phyloP scores from a whole-genome alignment of 495 filamentous ascomycete genomes.

The Penicillium daleae region DNA sequence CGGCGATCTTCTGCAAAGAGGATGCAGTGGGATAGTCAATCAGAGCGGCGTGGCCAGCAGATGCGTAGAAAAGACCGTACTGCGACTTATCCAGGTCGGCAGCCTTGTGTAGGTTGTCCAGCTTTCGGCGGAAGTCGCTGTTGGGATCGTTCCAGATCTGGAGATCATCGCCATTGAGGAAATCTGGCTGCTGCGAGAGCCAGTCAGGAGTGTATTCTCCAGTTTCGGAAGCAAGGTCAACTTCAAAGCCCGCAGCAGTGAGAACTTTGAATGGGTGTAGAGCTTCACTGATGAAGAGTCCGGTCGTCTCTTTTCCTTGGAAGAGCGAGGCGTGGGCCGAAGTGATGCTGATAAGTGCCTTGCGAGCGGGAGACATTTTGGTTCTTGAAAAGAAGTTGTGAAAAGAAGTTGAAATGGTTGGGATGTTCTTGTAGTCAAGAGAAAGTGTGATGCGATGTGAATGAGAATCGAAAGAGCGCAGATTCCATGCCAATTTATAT shows the following conservation, averaged over 20 bases:
- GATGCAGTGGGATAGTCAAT: slow-evolving; percentile 49
- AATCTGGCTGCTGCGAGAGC: slow-evolving; percentile 48
- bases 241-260: slow-evolving; percentile 49
- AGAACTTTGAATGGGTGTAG: slow-evolving; percentile 53
- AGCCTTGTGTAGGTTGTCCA: slow-evolving; percentile 42
- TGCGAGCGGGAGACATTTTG: slow-evolving; percentile 34
- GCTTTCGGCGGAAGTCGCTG: slow-evolving; percentile 46
- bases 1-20: slow-evolving; percentile 43
- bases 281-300: slow-evolving; percentile 46
- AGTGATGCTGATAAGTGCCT: slow-evolving; percentile 51
- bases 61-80: slow-evolving; percentile 50
- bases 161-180: slow-evolving; percentile 40
- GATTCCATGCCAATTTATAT: background rate
- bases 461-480: background rate
- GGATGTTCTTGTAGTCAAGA: background rate
- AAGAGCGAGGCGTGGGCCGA: slow-evolving; percentile 50
- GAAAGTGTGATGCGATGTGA: background rate
- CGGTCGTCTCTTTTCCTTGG: slow-evolving; percentile 43
- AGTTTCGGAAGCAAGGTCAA: slow-evolving; percentile 52
- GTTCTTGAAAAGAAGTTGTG: background rate
- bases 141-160: slow-evolving; percentile 41
- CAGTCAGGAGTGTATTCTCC: slow-evolving; percentile 49
- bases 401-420: background rate
- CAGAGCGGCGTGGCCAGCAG: slow-evolving; percentile 49
- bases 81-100: slow-evolving; percentile 34